Percentiles rank a stretch among this genome's conserved stretches.
Conservation (phyloP, 2,329 filamentous ascomycete species). For the Epichloe amarillans region DNA sequence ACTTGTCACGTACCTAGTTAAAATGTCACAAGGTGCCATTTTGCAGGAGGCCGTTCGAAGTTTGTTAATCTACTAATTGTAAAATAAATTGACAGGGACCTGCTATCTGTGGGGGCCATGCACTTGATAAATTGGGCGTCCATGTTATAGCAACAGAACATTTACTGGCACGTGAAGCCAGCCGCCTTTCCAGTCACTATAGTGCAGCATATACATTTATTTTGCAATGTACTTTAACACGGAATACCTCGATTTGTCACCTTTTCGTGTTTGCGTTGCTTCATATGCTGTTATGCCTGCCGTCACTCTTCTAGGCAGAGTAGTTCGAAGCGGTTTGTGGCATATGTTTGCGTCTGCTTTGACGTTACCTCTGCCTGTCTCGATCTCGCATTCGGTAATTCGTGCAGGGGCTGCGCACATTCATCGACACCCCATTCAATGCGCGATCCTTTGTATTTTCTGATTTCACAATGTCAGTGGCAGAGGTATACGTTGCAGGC, state of each 20-base stretch:
- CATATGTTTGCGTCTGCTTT: conserved; percentile 13
- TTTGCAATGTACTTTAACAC: neutral
- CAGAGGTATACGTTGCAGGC: neutral
- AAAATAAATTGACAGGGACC: neutral
- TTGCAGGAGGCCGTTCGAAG: neutral
- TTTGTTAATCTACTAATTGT: neutral
- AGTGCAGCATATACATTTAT: neutral
- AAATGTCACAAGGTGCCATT: neutral
- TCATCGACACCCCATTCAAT: conserved; percentile 64
- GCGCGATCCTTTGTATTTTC: conserved; percentile 52
- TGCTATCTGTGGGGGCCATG: neutral
- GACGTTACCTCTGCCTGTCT: neutral
- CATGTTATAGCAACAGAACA: neutral
- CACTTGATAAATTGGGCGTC: neutral
- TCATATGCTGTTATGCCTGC: neutral
- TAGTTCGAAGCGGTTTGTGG: conserved; percentile 49
- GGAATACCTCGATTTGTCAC: neutral
- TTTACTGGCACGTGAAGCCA: neutral
- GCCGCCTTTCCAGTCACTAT: neutral
- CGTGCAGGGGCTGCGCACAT: conserved; percentile 46
- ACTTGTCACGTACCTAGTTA: neutral
- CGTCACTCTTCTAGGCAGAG: conserved; percentile 31
- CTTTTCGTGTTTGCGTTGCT: neutral
- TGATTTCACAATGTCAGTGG: conserved; percentile 3
- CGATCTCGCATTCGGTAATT: conserved; percentile 4